These are phyloP conservation scores for Barnettozyma hawaiiensis DNA, from an alignment of 1,139 yeast genomes.

Conservation along the genomic window DNA sequence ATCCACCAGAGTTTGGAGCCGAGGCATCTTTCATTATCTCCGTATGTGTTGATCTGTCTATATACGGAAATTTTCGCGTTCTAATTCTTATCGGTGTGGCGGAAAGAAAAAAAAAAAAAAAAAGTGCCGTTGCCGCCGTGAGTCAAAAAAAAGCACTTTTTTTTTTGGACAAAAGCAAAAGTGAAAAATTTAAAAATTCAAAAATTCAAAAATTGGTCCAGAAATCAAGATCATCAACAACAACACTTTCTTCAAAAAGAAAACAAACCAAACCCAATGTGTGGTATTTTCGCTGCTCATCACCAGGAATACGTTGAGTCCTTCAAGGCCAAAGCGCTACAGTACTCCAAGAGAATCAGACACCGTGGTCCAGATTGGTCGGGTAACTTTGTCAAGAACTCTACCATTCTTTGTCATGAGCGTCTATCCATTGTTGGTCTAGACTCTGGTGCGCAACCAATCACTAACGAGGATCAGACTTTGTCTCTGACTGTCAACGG, in stretches of 20 bases:
- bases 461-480: conserved; percentile 71
- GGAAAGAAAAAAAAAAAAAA: neutral
- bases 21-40: too few species aligned
- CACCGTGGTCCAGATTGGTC: conserved; percentile 99
- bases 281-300: conserved; percentile 96
- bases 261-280: too few species aligned
- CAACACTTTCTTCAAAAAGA: too few species aligned
- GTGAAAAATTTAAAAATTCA: neutral
- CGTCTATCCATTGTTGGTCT: conserved; percentile 94
- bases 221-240: neutral
- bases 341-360: conserved; percentile 85
- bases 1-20: too few species aligned
- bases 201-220: neutral
- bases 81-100: neutral
- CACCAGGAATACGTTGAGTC: conserved; percentile 72
- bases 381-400: conserved; percentile 76
- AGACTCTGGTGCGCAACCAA: conserved; percentile 97
- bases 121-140: neutral
- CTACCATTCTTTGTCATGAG: conserved; percentile 83
- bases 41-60: too few species aligned
- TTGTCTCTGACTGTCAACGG: conserved; percentile 87
- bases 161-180: neutral
- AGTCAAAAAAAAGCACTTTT: neutral
- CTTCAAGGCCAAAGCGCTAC: conserved; percentile 84
- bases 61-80: neutral